Conservation (phyloP, 1,139 yeast genomes). For the Keqinozyma sinolaborantium region DNA sequence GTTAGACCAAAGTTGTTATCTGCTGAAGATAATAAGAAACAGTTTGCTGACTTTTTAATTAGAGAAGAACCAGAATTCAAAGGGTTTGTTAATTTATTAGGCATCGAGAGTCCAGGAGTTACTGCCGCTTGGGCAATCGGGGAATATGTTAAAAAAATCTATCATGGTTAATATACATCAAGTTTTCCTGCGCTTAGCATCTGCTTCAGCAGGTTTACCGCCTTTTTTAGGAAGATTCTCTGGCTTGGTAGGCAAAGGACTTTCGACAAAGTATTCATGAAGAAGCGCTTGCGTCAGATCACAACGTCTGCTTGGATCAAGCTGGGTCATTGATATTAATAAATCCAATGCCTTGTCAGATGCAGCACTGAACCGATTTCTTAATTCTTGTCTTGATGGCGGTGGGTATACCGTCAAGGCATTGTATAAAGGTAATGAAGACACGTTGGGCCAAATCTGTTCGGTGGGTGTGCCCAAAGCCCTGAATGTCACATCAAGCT, state of each 20-base stretch:
- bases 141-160: constrained; percentile 55
- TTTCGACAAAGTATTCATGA: constrained; percentile 68
- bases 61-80: constrained; percentile 61
- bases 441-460: constrained; percentile 86
- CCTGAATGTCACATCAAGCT: constrained; percentile 83
- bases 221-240: constrained; percentile 56
- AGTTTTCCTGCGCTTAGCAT: constrained; percentile 13
- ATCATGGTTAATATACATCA: constrained; percentile 15
- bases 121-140: constrained; percentile 83
- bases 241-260: constrained; percentile 78
- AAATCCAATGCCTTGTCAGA: constrained; percentile 81
- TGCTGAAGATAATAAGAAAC: constrained; percentile 29
- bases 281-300: constrained; percentile 62
- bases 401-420: constrained; percentile 73
- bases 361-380: constrained; percentile 88
- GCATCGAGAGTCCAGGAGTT: constrained; percentile 89
- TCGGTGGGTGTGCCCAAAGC: constrained; percentile 97
- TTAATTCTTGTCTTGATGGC: constrained; percentile 77
- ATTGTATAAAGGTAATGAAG: constrained; percentile 72
- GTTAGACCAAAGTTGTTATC: constrained; percentile 73
- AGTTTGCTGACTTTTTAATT: constrained; percentile 72
- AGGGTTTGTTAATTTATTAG: constrained; percentile 76
- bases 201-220: constrained; percentile 14
- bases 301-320: constrained; percentile 78
- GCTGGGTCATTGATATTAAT: constrained; percentile 65